Evolutionary conservation across 2,329 filamentous ascomycete genomes (phyloP), one percentile per base, ranked within the genome.

Genomic region (Zymoseptoria brevis): DNA sequence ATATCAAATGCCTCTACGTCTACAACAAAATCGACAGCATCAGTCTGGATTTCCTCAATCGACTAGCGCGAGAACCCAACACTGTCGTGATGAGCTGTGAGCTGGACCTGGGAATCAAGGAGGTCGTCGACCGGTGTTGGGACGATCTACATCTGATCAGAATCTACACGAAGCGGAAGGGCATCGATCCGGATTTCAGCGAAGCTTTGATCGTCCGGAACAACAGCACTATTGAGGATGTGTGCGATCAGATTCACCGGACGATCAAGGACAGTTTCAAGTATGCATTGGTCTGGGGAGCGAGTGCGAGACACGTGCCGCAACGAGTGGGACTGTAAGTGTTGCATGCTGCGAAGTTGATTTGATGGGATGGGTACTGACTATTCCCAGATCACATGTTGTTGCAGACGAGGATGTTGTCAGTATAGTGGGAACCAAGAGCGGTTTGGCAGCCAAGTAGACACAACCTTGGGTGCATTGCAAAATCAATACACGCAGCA

Each of bases 11-110:
- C 72, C 82, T 99, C 30, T 99, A 99, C 77, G 93, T 97, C 30
- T 99, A 99, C 85, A 99, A 99, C 87, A 99, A 99, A 79, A 96
- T 99, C 77, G 94, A 99, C 78, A 87, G 85, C 73, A 89, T 99
- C 61, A 93, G 88, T 50, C 83, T 99, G 65, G 91, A 96, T 73
- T 96, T 95, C 76, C 83, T 99, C 53, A 89, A 99, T 79, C 86
- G 88, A 72, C 81, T 99, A 21, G 94, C 95, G 4, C 87, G 91
- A 61, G 95, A 99, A 76, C 90, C 91, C 2, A 81, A 97, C 74
- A 97, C 95, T 0, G 90, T 88, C 24, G 93, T 99, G 72, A 99
- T 99, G 94, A 90, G 86, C 71, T 99, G 95, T 75, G 95, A 99
- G 78, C 82, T 96, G 8, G 91, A 97, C 72, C 83, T 99, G 1